A percentile compares a stretch with the other conserved stretches of the same genome.
phyloP scores from a whole-genome alignment of 2,329 filamentous ascomycete species.

The Pestalotiopsis sp. region DNA sequence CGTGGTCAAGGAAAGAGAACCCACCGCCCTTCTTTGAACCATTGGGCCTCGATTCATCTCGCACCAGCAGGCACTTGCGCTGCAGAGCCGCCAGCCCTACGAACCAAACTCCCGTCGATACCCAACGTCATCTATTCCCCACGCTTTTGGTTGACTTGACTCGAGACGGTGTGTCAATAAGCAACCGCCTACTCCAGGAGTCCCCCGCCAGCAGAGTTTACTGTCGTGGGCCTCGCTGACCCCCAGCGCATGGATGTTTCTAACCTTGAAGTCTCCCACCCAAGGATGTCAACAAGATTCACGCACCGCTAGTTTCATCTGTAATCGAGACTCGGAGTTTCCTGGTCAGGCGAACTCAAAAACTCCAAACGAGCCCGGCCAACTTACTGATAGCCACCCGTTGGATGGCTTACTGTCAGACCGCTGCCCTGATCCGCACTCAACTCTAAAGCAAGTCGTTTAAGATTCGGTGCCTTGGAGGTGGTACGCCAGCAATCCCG shows the following conservation, averaged over 20 bases:
- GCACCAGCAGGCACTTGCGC: neutral
- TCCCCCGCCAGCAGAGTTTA: neutral
- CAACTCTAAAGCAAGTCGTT: neutral
- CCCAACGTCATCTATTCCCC: neutral
- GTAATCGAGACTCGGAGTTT: neutral
- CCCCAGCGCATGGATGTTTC: constrained; percentile 1
- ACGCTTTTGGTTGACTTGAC: neutral
- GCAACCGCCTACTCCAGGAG: neutral
- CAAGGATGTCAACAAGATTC: neutral
- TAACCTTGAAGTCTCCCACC: neutral
- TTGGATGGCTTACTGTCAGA: neutral
- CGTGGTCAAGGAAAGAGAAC: neutral
- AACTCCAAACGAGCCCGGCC: neutral
- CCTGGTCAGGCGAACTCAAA: neutral
- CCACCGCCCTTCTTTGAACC: neutral
- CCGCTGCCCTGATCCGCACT: neutral
- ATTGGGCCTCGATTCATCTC: neutral
- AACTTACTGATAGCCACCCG: neutral
- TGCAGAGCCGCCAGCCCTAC: neutral
- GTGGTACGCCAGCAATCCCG: neutral
- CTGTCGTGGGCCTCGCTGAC: neutral
- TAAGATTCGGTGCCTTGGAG: constrained; percentile 1
- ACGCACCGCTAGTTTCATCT: constrained; percentile 4
- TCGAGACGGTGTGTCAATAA: neutral
- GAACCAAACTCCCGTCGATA: neutral